phyloP scores from a whole-genome alignment of 148 eudicot genomes.

The Rheum nobile region DNA sequence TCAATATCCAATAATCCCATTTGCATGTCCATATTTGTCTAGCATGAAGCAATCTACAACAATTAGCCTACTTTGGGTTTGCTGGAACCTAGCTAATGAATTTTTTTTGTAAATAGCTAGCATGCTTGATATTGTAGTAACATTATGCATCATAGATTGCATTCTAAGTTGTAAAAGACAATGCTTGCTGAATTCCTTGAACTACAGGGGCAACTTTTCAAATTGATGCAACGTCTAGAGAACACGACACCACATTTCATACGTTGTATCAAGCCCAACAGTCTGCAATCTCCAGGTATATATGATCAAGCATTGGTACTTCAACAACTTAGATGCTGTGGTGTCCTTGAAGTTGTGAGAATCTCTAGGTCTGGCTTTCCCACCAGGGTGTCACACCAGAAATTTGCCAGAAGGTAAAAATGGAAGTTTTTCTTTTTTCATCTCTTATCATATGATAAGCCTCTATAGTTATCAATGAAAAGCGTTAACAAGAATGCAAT shows the following conservation, averaged over 20 bases:
- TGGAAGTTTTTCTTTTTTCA: not conserved
- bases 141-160: not conserved
- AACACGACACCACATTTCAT: conserved; percentile 93
- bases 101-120: not conserved
- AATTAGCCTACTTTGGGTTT: not conserved
- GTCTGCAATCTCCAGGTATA: conserved; percentile 64
- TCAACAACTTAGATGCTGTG: conserved; percentile 91
- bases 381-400: conserved; percentile 85
- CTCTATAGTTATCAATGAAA: not conserved
- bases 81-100: not conserved
- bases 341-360: conserved; percentile 92
- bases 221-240: conserved; percentile 91
- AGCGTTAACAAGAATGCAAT: not conserved
- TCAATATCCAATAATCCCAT: not conserved
- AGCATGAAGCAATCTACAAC: not conserved
- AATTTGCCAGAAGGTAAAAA: conserved; percentile 73
- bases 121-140: not conserved
- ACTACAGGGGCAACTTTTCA: conserved; percentile 79
- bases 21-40: not conserved
- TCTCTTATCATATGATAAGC: not conserved
- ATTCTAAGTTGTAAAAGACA: not conserved
- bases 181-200: not conserved
- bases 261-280: conserved; percentile 97
- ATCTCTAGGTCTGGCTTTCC: conserved; percentile 95
- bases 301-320: conserved; percentile 74